Conservation (phyloP, 2,329 filamentous ascomycete species). For the Cercospora sojina region DNA sequence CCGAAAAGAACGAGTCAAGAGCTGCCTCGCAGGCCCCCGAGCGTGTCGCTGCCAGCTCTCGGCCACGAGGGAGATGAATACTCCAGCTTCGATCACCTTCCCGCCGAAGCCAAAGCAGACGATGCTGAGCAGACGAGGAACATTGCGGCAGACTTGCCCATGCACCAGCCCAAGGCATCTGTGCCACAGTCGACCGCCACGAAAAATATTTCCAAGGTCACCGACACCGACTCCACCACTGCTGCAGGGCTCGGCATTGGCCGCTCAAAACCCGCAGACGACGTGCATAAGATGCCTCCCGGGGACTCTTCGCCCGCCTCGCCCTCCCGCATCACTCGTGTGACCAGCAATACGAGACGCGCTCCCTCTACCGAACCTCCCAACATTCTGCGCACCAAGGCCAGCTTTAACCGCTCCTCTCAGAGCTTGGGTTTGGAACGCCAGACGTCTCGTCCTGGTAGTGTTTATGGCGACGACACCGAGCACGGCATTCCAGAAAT, state of each 20-base stretch:
- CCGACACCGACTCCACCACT: slow-evolving; percentile 84
- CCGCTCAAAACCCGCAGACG: slow-evolving; percentile 55
- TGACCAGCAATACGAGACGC: slow-evolving; percentile 30
- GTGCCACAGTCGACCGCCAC: slow-evolving; percentile 78
- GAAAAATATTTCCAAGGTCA: slow-evolving; percentile 77
- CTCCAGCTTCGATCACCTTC: slow-evolving; percentile 56
- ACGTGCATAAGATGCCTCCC: slow-evolving; percentile 40
- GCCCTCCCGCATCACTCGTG: slow-evolving; percentile 28
- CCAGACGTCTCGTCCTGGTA: slow-evolving; percentile 54
- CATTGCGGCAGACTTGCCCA: slow-evolving; percentile 75
- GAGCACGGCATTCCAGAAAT: slow-evolving; percentile 91
- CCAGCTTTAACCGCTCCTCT: slow-evolving; percentile 54
- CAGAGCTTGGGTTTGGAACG: slow-evolving; percentile 42
- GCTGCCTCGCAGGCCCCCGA: slow-evolving; percentile 61
- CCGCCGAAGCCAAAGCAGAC: slow-evolving; percentile 35
- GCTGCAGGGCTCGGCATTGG: slow-evolving; percentile 84
- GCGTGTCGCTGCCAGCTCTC: slow-evolving; percentile 70
- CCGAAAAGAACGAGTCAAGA: slow-evolving; percentile 52
- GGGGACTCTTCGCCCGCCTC: slow-evolving; percentile 20
- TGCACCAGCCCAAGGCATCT: slow-evolving; percentile 86
- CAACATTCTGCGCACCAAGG: slow-evolving; percentile 59
- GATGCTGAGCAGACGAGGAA: slow-evolving; percentile 55
- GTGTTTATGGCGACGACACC: slow-evolving; percentile 55
- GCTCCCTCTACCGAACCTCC: slow-evolving; percentile 46
- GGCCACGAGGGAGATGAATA: slow-evolving; percentile 92